Evolutionary conservation across 768 basidiomycete species (phyloP), one percentile per base, ranked within the genome.

Genomic region (Auriscalpium microsporum): DNA sequence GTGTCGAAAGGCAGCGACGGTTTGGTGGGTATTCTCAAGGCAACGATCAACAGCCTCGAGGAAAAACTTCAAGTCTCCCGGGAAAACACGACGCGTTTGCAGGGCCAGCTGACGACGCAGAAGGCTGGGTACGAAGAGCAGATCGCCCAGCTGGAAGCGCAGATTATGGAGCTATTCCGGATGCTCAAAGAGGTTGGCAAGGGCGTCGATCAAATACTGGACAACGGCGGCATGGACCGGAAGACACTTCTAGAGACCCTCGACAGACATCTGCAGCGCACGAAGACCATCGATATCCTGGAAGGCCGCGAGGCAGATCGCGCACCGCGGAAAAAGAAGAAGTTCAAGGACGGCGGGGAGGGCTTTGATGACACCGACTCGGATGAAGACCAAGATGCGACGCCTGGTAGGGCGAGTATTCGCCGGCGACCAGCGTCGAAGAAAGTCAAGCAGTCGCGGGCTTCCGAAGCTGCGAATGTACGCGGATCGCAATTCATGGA

Each of bases 121-220:
- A 89, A 86, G 67, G 67, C 73, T 14, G 82, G 80, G 13, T 94
- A 94, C 65, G 89, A 94, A 65, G 89, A 92, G 55, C 83, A 83
- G 62, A 91, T 97, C 55, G 76, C 81, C 4, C 90, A 95, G 67
- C 82, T 95, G 13, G 93, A 96, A 65, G 79, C 86, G 11, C 90
- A 96, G 73, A 94, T 95, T 58, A 82, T 89, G 78, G 94, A 96
- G 66, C 71, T 97, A 16, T 98, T 94, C 74, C 79, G 87, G 62
- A 95, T 96, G 92, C 75, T 98, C 53, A 89, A 84, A 67, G 90
- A 95, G 64, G 79, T 87, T 37, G 84, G 87, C 14, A 82, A 79
- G 54, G 86, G 87, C 13, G 79, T 91, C 38, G 87, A 90, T 54
- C 80, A 78, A 58, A 82, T 94, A 56, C 71, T 89, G 17, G 88